Base-by-base conservation (phyloP, 2,329 filamentous ascomycete genomes). In the Coniochaeta ligniaria region DNA sequence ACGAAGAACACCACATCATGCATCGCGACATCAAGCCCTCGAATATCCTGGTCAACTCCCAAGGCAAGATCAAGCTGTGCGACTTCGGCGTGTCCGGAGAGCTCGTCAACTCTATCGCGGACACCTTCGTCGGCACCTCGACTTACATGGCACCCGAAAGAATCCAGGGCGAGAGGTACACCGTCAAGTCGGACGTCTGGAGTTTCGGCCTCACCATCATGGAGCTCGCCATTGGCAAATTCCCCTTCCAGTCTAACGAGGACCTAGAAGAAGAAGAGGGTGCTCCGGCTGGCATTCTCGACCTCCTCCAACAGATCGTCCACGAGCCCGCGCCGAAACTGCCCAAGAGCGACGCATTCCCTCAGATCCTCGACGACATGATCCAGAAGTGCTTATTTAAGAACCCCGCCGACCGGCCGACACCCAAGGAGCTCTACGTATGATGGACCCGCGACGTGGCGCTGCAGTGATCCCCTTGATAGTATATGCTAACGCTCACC, bases 61-160 rank as follows among this genome's bases (percentile, higher is more conserved):
- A 88, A 60, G 95, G 95, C 14, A 86, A 89, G 66, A 98, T 99
- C 81, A 99, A 99, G 77, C 84, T 99, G 6, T 98, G 94, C 76
- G 95, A 99, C 74, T 99, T 99, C 73, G 95, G 95, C 68, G 95
- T 99, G n/a, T 97, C 94, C 5, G 95, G 93, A 66, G 95, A 99
- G 75, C 85, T 97, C 17, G 92, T 98, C 73, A 98, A 98, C 77
- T 98, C 95, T 5, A 92, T 99, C 66, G 95, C 95, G 58, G 94
- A 98, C 72, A 99, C 95, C 0, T 99, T 99, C 70, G 95, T 99
- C 38, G 95, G 95, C 59, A 99, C 95, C 1, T 97, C 95, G 41
- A 99, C 95, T 60, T 99, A 99, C 80, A 99, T 99, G 95, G 95
- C 95, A 0, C 95, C 95, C 0, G 95, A 99, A 78, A 87, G 95